Percentiles rank a stretch among this genome's conserved stretches.
These are phyloP conservation scores for Brassica incana DNA, from an alignment of 345 rosid genomes.

Conservation along the genomic window DNA sequence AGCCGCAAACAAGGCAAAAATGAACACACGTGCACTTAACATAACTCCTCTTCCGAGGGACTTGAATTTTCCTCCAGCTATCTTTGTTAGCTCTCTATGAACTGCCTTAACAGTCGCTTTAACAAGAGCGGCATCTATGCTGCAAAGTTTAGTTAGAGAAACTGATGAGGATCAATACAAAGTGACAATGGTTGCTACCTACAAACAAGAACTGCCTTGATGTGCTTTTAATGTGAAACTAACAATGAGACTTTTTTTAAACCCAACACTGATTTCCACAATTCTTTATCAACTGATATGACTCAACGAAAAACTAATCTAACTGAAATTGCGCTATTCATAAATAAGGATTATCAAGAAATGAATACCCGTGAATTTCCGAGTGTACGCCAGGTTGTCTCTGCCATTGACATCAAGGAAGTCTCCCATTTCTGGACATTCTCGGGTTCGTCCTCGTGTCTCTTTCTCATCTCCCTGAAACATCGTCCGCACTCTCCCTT, in stretches of 20 bases:
- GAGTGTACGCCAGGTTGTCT: background rate
- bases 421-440: conserved; percentile 1
- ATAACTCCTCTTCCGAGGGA: background rate
- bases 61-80: background rate
- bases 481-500: background rate
- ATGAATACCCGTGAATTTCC: conserved; percentile 1
- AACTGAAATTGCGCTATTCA: background rate
- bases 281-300: background rate
- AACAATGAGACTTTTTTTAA: background rate
- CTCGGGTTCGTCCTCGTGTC: background rate
- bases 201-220: background rate
- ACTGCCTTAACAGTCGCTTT: background rate
- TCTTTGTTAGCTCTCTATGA: background rate
- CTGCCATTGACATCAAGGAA: conserved; percentile 1
- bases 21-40: background rate
- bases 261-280: background rate
- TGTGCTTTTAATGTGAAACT: background rate
- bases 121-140: background rate
- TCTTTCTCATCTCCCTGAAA: background rate
- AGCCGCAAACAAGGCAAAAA: background rate
- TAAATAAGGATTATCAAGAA: background rate
- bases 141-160: conserved; percentile 1
- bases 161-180: background rate
- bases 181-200: background rate
- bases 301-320: background rate